Conservation (phyloP, 306 rosid species). For the Acacia melanoxylon region DNA sequence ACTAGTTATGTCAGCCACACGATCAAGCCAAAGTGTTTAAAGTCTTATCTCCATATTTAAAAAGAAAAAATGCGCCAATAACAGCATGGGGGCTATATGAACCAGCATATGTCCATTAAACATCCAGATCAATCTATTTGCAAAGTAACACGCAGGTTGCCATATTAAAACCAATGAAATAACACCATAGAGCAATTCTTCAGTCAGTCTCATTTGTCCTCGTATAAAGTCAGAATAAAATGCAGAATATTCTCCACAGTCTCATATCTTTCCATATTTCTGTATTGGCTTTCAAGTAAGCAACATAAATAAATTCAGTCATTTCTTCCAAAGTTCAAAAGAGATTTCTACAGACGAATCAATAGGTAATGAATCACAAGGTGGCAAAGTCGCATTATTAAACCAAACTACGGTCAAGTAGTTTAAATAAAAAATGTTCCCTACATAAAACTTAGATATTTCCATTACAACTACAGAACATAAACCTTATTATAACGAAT, state of each 20-base stretch:
- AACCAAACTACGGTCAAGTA: neutral
- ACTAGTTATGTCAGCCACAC: neutral
- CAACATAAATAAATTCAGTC: neutral
- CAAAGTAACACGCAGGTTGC: neutral
- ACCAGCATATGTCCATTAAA: neutral
- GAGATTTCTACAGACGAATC: too few relatives aligned
- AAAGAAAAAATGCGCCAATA: neutral
- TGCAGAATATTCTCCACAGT: neutral
- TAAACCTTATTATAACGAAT: neutral
- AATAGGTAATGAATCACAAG: too few relatives aligned
- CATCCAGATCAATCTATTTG: neutral
- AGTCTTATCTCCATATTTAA: neutral
- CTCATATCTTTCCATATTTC: neutral
- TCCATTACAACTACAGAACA: neutral
- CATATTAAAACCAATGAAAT: neutral
- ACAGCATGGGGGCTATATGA: conserved; percentile 3
- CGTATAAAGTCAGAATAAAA: neutral
- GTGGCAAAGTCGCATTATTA: too few relatives aligned
- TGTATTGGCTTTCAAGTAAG: neutral
- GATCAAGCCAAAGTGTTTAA: neutral
- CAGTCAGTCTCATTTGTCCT: neutral
- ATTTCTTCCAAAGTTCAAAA: neutral
- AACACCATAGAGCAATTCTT: neutral
- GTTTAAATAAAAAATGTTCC: neutral
- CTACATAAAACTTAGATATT: neutral